Base-by-base conservation (phyloP, 2,329 filamentous ascomycete genomes). In the Blumeria graminis region DNA sequence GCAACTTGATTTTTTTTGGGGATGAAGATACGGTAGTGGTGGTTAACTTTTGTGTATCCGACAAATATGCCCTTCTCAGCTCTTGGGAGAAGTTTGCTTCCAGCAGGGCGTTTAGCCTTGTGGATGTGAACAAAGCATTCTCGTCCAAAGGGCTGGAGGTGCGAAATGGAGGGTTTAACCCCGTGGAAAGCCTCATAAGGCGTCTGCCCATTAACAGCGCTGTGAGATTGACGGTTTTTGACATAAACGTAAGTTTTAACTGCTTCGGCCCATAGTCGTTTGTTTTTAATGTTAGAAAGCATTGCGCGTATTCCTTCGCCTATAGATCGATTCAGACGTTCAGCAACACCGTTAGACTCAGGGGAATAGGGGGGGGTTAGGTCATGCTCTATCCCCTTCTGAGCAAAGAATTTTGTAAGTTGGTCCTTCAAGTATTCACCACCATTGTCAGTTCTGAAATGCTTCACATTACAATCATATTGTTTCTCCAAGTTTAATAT, bases 221-320 rank as follows among this genome's bases (percentile, higher is more conserved):
- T 11, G n/a, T 28, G 55, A 57, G 11, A 16, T 61, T 14, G 48
- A 56, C 18, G 51, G 35, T 1, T 38, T 28, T 9, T 58, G 52
- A 11, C 35, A 52, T 41, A 55, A 55, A 4, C 33, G 55, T 39
- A 46, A n/a, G 43, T 46, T n/a, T 22, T 46, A 10, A 22, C 43
- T 46, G 43, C 43, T 46, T 46, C 43, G 22, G 43, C 16, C 13
- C 6, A 46, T 22, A 46, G 18, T 22, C 43, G 43, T 46, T 46
- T 46, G 18, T 46, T 22, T 46, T 46, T 13, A 46, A 46, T 46
- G 14, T 13, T 14, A 10, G 18, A n/a, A n/a, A 46, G 43, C 43
- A 46, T 46, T 22, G 18, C 43, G 22, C 43, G 43, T 46, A 46
- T 46, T 46, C 16, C 43, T 46, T 46, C 43, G 22, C 14, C 13